A percentile compares a stretch with the other conserved stretches of the same genome.
Evolutionary conservation across 169 alveolate genomes (phyloP).

Genomic region (Cryptosporidium sp.): DNA sequence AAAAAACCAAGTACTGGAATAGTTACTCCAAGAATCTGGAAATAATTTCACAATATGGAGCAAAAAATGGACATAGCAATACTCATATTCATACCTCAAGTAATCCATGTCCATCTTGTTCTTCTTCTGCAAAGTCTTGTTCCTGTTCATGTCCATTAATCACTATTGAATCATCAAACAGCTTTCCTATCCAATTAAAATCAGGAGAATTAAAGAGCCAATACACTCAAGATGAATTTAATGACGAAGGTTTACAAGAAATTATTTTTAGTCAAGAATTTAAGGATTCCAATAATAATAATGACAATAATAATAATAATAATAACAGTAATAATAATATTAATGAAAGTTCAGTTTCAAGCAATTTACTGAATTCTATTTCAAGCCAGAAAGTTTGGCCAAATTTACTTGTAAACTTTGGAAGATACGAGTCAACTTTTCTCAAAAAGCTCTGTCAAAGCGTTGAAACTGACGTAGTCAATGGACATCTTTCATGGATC

Average conservation of each 20-base stretch:
- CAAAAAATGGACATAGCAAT: neutral
- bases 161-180: neutral
- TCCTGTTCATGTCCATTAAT: neutral
- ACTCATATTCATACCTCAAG: constrained; percentile 7
- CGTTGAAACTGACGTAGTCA: constrained; percentile 62
- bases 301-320: neutral
- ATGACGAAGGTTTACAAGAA: neutral
- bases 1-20: constrained; percentile 40
- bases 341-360: neutral
- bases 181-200: neutral
- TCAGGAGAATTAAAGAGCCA: neutral
- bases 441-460: constrained; percentile 40
- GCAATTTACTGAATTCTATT: neutral
- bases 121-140: constrained; percentile 5
- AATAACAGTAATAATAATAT: neutral
- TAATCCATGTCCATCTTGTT: neutral
- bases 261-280: neutral
- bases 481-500: constrained; percentile 66
- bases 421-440: constrained; percentile 32
- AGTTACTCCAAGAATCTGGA: constrained; percentile 23
- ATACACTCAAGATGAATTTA: neutral
- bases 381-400: constrained; percentile 43
- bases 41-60: neutral
- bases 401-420: constrained; percentile 10
- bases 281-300: neutral